Evolutionary conservation across 2,329 filamentous ascomycete species (phyloP).

Genomic region (Dothideomycetidae sp.): DNA sequence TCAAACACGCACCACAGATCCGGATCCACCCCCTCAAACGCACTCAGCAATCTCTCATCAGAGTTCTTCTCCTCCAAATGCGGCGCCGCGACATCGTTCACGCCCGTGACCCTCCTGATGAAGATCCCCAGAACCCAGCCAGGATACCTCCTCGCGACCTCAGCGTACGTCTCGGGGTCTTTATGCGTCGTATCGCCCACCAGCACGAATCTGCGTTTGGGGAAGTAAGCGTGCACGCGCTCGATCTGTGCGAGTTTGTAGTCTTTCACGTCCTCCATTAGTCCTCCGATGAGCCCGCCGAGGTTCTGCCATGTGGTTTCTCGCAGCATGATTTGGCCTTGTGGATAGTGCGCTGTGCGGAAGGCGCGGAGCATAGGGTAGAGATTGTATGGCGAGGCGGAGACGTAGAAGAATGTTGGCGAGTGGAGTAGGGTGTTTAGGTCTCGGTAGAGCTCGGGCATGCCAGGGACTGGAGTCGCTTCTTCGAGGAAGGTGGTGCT

Average conservation of each 20-base stretch:
- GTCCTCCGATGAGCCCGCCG: constrained; percentile 59
- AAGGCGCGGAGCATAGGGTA: constrained; percentile 76
- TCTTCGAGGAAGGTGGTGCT: constrained; percentile 69
- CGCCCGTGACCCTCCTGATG: constrained; percentile 67
- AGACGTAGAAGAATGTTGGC: constrained; percentile 83
- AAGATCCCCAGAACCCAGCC: constrained; percentile 73
- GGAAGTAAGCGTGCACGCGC: constrained; percentile 67
- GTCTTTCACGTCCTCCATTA: constrained; percentile 66
- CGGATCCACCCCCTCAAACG: constrained; percentile 61
- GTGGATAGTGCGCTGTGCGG: constrained; percentile 53
- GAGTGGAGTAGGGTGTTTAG: constrained; percentile 41
- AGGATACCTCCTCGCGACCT: constrained; percentile 54
- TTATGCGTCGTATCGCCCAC: constrained; percentile 86
- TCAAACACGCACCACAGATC: constrained; percentile 72
- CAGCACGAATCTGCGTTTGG: constrained; percentile 62
- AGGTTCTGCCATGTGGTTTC: constrained; percentile 80
- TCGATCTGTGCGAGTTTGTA: constrained; percentile 75
- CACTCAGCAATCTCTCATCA: constrained; percentile 63
- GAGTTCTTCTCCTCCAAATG: constrained; percentile 54
- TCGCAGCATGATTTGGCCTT: constrained; percentile 68
- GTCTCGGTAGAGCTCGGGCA: constrained; percentile 69
- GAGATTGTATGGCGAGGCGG: constrained; percentile 85
- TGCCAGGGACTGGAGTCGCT: constrained; percentile 57
- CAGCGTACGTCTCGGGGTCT: constrained; percentile 80
- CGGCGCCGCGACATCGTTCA: constrained; percentile 46